These are phyloP conservation scores for Ceratonia siliqua DNA, from an alignment of 306 rosid species.

Conservation along the genomic window DNA sequence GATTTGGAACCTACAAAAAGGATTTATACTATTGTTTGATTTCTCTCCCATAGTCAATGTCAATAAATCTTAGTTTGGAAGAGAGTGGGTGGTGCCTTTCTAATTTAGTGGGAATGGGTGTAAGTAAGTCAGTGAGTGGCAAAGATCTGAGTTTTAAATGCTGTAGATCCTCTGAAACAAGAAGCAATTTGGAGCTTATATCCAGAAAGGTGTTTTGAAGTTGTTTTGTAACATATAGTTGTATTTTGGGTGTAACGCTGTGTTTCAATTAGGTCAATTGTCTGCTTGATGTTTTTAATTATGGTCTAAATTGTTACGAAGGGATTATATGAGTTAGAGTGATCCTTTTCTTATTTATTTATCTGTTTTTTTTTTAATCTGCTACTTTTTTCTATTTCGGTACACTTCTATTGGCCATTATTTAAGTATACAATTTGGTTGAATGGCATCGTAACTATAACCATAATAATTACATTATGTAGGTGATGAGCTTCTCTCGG, in stretches of 20 bases:
- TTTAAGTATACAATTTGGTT: neutral
- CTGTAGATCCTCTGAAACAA: neutral
- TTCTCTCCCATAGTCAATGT: neutral
- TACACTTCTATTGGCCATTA: neutral
- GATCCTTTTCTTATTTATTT: neutral
- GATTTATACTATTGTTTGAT: neutral
- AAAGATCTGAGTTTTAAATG: neutral
- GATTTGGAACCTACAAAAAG: neutral
- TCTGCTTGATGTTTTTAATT: neutral
- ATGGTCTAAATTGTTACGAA: neutral
- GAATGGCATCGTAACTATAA: neutral
- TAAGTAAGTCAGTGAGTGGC: neutral
- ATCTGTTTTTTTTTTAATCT: neutral
- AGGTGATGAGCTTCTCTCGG: conserved; percentile 95
- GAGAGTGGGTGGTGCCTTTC: neutral
- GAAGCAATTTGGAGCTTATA: neutral
- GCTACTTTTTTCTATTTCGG: neutral
- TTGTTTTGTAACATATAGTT: neutral
- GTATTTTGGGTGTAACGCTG: neutral
- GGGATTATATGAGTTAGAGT: neutral
- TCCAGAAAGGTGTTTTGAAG: neutral
- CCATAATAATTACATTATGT: neutral
- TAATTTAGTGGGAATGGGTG: neutral
- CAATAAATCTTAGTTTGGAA: neutral
- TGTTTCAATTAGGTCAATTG: neutral